Evolutionary conservation across 208 protist species (phyloP).

Genomic region (Leishmania tarentolae): DNA sequence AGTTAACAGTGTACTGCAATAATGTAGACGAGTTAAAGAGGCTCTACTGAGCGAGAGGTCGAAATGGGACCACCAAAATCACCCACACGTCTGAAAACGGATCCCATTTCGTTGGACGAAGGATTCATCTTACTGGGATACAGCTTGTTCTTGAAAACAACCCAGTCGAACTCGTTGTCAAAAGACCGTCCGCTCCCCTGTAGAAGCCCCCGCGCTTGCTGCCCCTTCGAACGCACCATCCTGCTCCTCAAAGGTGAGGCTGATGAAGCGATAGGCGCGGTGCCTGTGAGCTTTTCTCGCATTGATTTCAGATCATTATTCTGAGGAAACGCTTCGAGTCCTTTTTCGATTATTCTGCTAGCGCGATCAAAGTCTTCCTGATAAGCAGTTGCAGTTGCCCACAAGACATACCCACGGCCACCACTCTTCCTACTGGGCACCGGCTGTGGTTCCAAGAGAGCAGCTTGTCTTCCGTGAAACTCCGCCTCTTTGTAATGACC

Average conservation of each 20-base stretch:
- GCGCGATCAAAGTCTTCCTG: slow-evolving; percentile 81
- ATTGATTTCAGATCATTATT: slow-evolving; percentile 36
- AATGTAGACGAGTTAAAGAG: slow-evolving; percentile 20
- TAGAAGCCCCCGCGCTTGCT: slow-evolving; percentile 55
- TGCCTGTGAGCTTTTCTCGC: slow-evolving; percentile 13
- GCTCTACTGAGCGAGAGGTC: slow-evolving; percentile 75
- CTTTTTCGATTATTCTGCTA: slow-evolving; percentile 66
- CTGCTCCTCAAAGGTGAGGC: slow-evolving; percentile 14
- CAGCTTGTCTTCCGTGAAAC: slow-evolving; percentile 77
- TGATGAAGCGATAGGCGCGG: neutral
- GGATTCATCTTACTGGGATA: slow-evolving; percentile 88
- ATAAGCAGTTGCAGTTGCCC: slow-evolving; percentile 78
- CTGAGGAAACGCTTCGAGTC: slow-evolving; percentile 44
- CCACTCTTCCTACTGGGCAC: slow-evolving; percentile 12
- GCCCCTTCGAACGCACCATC: slow-evolving; percentile 37
- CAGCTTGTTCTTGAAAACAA: slow-evolving; percentile 80
- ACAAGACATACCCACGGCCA: slow-evolving; percentile 59
- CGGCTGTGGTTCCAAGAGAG: slow-evolving; percentile 46
- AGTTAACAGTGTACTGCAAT: slow-evolving; percentile 11
- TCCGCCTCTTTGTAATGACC: slow-evolving; percentile 78
- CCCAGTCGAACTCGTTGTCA: slow-evolving; percentile 88
- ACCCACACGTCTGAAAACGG: slow-evolving; percentile 84
- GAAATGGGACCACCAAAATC: slow-evolving; percentile 77
- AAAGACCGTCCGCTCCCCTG: slow-evolving; percentile 67
- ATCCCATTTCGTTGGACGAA: slow-evolving; percentile 80